Conservation (phyloP, 306 rosid species). For the Parietaria judaica region DNA sequence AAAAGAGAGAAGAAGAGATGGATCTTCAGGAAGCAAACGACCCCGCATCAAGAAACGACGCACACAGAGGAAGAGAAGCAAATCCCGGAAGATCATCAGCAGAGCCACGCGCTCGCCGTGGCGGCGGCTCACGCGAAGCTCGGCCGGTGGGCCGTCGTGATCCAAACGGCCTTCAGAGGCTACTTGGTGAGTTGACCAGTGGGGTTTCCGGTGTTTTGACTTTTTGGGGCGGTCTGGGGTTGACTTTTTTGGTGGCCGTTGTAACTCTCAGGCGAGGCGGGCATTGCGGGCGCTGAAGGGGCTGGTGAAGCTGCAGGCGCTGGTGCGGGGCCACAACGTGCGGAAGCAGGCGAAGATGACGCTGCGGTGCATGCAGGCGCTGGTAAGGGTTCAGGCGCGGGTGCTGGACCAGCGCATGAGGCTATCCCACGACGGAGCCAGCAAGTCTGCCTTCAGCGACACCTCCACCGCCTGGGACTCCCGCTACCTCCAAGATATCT, state of each 20-base stretch:
- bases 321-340: slow-evolving; percentile 92
- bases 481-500: slow-evolving; percentile 63
- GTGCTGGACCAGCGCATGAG: slow-evolving; percentile 77
- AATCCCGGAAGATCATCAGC: slow-evolving; percentile 15
- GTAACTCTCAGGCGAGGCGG: slow-evolving; percentile 61
- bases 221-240: too few species aligned
- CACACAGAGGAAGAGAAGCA: neutral
- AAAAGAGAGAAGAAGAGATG: slow-evolving; percentile 82
- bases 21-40: slow-evolving; percentile 61
- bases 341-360: slow-evolving; percentile 97
- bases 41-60: slow-evolving; percentile 40
- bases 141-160: slow-evolving; percentile 40
- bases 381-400: slow-evolving; percentile 80
- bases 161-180: slow-evolving; percentile 92
- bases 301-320: slow-evolving; percentile 86
- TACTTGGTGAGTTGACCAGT: slow-evolving; percentile 49
- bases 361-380: slow-evolving; percentile 81
- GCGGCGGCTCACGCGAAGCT: slow-evolving; percentile 50
- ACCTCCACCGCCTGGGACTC: slow-evolving; percentile 60
- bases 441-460: slow-evolving; percentile 83
- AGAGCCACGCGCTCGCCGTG: slow-evolving; percentile 60
- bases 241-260: neutral
- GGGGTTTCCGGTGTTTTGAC: slow-evolving; percentile 3
- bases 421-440: slow-evolving; percentile 69
- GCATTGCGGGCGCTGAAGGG: slow-evolving; percentile 90